A percentile compares a stretch with the other conserved stretches of the same genome.
These are phyloP conservation scores for Leccinum boreale DNA, from an alignment of 768 basidiomycete species.

Conservation along the genomic window DNA sequence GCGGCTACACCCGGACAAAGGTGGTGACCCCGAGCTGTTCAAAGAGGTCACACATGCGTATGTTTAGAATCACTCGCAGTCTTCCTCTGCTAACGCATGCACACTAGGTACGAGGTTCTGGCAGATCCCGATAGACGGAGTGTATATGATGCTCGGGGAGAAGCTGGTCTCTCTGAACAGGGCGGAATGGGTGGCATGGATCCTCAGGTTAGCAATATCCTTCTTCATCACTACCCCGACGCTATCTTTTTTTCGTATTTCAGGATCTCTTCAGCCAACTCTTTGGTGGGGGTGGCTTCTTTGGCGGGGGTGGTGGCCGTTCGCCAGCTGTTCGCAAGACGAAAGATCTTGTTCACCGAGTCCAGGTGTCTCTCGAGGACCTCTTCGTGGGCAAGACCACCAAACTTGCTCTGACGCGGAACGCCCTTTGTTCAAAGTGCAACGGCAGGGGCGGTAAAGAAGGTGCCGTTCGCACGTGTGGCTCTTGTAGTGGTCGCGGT, in stretches of 20 bases:
- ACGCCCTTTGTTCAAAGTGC: conserved; percentile 90
- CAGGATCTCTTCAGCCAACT: conserved; percentile 96
- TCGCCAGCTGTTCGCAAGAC: conserved; percentile 83
- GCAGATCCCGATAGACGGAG: conserved; percentile 82
- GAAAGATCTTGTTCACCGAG: conserved; percentile 97
- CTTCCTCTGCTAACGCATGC: background rate
- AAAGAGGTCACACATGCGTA: conserved; percentile 97
- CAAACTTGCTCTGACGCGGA: conserved; percentile 94
- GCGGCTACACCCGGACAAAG: conserved; percentile 88
- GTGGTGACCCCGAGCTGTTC: conserved; percentile 94
- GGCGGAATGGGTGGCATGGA: conserved; percentile 97
- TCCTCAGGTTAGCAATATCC: conserved; percentile 64
- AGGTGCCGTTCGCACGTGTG: conserved; percentile 83
- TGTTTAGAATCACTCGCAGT: conserved; percentile 29
- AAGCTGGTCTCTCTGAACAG: conserved; percentile 83
- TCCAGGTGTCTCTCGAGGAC: conserved; percentile 95
- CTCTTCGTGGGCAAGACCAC: conserved; percentile 99
- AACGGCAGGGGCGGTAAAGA: conserved; percentile 97
- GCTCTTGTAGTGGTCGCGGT: conserved; percentile 82
- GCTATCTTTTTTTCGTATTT: background rate
- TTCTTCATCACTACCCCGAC: background rate
- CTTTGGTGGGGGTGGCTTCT: conserved; percentile 83
- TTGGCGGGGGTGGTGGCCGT: conserved; percentile 63
- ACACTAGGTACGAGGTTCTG: conserved; percentile 82
- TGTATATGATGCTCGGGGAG: conserved; percentile 87